Evolutionary conservation across 805 yeast genomes (phyloP).

Genomic region (Zygoascus ofunaensis): DNA sequence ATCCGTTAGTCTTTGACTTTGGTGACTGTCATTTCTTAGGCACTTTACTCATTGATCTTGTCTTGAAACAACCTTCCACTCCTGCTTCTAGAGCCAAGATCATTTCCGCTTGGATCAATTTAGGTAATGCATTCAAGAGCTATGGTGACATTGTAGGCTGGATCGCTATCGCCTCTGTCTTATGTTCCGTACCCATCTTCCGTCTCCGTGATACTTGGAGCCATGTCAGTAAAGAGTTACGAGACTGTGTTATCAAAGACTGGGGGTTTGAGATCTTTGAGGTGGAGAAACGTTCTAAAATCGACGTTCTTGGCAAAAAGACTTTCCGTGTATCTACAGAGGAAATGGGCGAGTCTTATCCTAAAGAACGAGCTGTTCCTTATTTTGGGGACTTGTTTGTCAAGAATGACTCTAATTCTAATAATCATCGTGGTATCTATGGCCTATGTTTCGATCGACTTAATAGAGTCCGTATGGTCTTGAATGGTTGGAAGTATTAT

Average conservation of each 20-base stretch:
- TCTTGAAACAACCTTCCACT: slow-evolving; percentile 35
- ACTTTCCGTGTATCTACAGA: slow-evolving; percentile 40
- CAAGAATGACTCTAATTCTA: slow-evolving; percentile 19
- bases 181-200: slow-evolving; percentile 74
- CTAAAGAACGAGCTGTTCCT: slow-evolving; percentile 74
- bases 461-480: slow-evolving; percentile 59
- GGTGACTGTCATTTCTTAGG: slow-evolving; percentile 71
- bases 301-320: slow-evolving; percentile 46
- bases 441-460: slow-evolving; percentile 56
- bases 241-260: slow-evolving; percentile 58
- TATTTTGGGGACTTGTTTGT: slow-evolving; percentile 81
- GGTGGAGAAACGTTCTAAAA: slow-evolving; percentile 63
- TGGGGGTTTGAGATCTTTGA: slow-evolving; percentile 95
- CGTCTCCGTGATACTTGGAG: slow-evolving; percentile 72
- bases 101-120: slow-evolving; percentile 72
- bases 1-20: slow-evolving; percentile 72
- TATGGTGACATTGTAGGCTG: slow-evolving; percentile 91
- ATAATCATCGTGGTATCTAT: slow-evolving; percentile 24
- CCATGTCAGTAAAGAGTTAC: slow-evolving; percentile 47
- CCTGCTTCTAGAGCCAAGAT: slow-evolving; percentile 44
- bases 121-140: slow-evolving; percentile 69
- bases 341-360: slow-evolving; percentile 68
- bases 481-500: slow-evolving; percentile 77
- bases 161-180: slow-evolving; percentile 78
- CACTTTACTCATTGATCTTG: slow-evolving; percentile 55